Evolutionary conservation across 2,329 filamentous ascomycete genomes (phyloP).

Genomic region (Aureobasidium sp.): DNA sequence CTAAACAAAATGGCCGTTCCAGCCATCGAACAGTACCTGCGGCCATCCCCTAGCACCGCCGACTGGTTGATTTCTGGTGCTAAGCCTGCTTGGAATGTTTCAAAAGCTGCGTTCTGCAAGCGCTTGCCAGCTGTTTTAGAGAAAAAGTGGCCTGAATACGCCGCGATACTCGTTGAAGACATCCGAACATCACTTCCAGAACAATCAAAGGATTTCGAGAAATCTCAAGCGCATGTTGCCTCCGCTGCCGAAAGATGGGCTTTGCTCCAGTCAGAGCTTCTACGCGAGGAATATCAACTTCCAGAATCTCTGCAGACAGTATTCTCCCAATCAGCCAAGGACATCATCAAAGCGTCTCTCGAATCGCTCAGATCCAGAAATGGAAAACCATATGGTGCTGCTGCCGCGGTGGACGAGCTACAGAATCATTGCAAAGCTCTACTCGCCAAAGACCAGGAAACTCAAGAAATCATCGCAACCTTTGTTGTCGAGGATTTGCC

Average conservation of each 20-base stretch:
- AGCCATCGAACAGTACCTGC: conserved; percentile 45
- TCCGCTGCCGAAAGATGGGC: conserved; percentile 57
- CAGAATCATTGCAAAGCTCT: conserved; percentile 36
- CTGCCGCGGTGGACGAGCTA: conserved; percentile 47
- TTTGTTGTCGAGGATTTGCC: conserved; percentile 50
- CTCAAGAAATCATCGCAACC: conserved; percentile 31
- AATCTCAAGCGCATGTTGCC: conserved; percentile 61
- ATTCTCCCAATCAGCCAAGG: conserved; percentile 30
- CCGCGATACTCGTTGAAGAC: conserved; percentile 51
- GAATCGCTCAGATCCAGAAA: conserved; percentile 44
- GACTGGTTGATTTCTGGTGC: conserved; percentile 44
- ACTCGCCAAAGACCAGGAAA: conserved; percentile 31
- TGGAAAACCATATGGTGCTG: conserved; percentile 59
- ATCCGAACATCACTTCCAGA: conserved; percentile 72
- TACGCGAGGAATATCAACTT: conserved; percentile 22
- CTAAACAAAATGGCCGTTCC: conserved; percentile 42
- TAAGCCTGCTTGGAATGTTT: conserved; percentile 35
- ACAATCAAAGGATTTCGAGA: conserved; percentile 65
- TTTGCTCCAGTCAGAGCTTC: conserved; percentile 40
- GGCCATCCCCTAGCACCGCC: conserved; percentile 34
- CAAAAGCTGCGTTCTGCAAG: conserved; percentile 17
- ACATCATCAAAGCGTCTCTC: conserved; percentile 41
- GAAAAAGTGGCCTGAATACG: conserved; percentile 54
- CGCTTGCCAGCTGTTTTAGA: conserved; percentile 29
- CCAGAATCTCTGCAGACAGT: conserved; percentile 17